A percentile compares a stretch with the other conserved stretches of the same genome.
Evolutionary conservation across 306 rosid species (phyloP).

Genomic region (Fragaria ananassa): DNA sequence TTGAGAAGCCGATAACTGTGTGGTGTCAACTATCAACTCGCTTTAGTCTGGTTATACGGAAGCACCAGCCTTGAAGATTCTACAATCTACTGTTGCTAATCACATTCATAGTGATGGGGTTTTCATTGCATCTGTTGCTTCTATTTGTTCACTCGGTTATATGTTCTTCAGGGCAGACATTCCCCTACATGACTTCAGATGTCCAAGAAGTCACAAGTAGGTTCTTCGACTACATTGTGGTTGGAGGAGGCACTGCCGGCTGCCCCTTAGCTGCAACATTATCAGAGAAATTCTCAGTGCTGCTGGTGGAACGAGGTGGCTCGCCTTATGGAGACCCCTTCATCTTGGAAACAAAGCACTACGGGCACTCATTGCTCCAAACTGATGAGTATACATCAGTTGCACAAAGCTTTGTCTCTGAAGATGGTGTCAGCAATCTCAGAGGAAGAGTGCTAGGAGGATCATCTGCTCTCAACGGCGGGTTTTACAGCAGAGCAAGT

Average conservation of each 20-base stretch:
- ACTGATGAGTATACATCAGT: conserved; percentile 50
- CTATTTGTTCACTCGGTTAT: conserved; percentile 26
- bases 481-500: conserved; percentile 76
- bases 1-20: conserved; percentile 5
- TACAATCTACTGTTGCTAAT: conserved; percentile 12
- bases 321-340: conserved; percentile 64
- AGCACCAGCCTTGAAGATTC: conserved; percentile 36
- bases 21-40: conserved; percentile 29
- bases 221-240: conserved; percentile 60
- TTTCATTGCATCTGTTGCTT: conserved; percentile 22
- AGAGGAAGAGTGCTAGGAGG: conserved; percentile 88
- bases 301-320: conserved; percentile 66
- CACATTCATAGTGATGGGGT: conserved; percentile 20
- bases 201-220: conserved; percentile 56
- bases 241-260: conserved; percentile 78
- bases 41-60: conserved; percentile 15
- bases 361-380: conserved; percentile 48
- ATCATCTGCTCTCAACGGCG: conserved; percentile 70
- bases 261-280: conserved; percentile 73
- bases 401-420: conserved; percentile 64
- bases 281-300: conserved; percentile 60
- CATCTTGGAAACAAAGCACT: conserved; percentile 47
- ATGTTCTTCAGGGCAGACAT: conserved; percentile 37
- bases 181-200: conserved; percentile 62
- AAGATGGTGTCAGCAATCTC: conserved; percentile 53